Evolutionary conservation across 331 rosid species (phyloP), one percentile per base, ranked within the genome.

Genomic region (Acacia concinna): DNA sequence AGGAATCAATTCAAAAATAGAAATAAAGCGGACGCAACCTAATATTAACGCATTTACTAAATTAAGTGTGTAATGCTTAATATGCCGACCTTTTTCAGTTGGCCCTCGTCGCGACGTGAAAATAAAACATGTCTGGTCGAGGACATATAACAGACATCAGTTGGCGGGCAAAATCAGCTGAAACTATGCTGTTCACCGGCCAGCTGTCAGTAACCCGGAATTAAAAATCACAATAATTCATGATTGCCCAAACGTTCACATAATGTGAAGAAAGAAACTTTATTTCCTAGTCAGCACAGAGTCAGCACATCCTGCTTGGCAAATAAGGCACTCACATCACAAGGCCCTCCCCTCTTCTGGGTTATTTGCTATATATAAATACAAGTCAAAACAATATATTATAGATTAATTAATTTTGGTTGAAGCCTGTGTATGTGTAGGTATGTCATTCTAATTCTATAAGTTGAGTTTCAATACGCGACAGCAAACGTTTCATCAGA

Each of bases 101-200:
- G 5, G 14, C 63, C 31, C n/a, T 8, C n/a, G n/a, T 25, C 11
- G 14, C 8, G 35, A 56, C 63, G 35, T 25, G 18, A 27, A 12
- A 62, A 81, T 81, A 86, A 81, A 84, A 77, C 12, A 78, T 81
- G 92, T 84, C 90, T 83, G 85, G 38, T 89, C 85, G 49, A 82
- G 82, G 84, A 86, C 57, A 51, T 3, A 51, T 68, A 59, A 81
- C 74, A 87, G 77, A 44, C 82, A 74, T 57, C 77, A 77, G 62
- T 51, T 60, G 79, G 20, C 11, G 40, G 38, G 68, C 21, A 30
- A 62, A 7, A 62, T 30, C 3, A 62, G n/a, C 23, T 30, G 30
- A 31, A 62, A 62, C 38, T 13, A 3, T 62, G 5, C 40, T 62
- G 40, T 17, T 62, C 40, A 62, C 15, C 9, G 74, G 37, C 34